A percentile compares a stretch with the other conserved stretches of the same genome.
phyloP scores from a whole-genome alignment of 2,329 filamentous ascomycete species.

The Cladophialophora carrionii region DNA sequence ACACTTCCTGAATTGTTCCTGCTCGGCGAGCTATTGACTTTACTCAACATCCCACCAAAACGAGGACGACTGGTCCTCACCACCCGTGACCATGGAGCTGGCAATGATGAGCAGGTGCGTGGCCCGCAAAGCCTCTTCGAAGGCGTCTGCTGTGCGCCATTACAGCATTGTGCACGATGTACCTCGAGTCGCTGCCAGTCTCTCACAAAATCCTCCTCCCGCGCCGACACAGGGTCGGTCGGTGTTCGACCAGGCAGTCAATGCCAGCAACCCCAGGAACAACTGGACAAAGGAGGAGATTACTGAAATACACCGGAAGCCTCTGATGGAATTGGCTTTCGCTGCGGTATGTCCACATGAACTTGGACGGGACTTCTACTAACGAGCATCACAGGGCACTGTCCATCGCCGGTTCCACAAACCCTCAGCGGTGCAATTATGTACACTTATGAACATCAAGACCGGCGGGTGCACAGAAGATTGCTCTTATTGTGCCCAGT shows the following conservation, averaged over 20 bases:
- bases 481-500: constrained; percentile 91
- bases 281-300: constrained; percentile 85
- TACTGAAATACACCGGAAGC: constrained; percentile 76
- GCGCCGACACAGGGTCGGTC: constrained; percentile 28
- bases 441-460: constrained; percentile 96
- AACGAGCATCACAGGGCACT: constrained; percentile 59
- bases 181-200: constrained; percentile 29
- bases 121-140: constrained; percentile 29
- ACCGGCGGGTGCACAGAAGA: constrained; percentile 90
- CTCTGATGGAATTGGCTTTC: constrained; percentile 76
- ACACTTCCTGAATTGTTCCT: constrained; percentile 8
- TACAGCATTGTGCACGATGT: constrained; percentile 40
- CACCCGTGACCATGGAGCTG: constrained; percentile 38
- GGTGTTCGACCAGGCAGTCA: constrained; percentile 57
- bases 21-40: constrained; percentile 9
- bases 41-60: constrained; percentile 19
- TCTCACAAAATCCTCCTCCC: constrained; percentile 32
- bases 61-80: not conserved
- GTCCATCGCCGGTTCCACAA: constrained; percentile 85
- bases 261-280: constrained; percentile 65
- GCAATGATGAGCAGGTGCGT: constrained; percentile 31
- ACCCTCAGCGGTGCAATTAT: constrained; percentile 82
- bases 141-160: constrained; percentile 24
- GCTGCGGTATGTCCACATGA: constrained; percentile 64
- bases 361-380: not conserved